Evolutionary conservation across 345 rosid genomes (phyloP).

Genomic region (Diplotaxis tenuifolia): DNA sequence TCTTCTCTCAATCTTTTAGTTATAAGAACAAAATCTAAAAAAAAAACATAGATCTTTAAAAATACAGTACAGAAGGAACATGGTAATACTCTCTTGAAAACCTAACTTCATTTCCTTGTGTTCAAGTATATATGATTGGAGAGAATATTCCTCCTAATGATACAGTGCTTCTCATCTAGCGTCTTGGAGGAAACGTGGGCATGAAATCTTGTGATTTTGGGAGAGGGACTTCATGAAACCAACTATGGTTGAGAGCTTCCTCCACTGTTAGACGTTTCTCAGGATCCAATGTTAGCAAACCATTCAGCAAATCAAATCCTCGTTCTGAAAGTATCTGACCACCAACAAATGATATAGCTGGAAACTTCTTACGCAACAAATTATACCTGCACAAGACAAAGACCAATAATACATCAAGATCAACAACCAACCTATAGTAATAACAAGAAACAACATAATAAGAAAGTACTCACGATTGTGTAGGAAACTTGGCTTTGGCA

Average conservation of each 20-base stretch:
- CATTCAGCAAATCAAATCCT: conserved; percentile 77
- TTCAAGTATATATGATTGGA: no score
- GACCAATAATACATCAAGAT: conserved; percentile 6
- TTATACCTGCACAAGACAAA: conserved; percentile 52
- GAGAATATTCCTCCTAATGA: no score
- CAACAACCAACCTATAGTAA: conserved; percentile 26
- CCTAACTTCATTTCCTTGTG: no score
- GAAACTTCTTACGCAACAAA: conserved; percentile 74
- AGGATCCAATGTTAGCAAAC: conserved; percentile 68
- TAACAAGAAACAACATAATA: conserved; percentile 9
- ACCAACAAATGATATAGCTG: conserved; percentile 69
- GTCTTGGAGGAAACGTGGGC: conserved; percentile 65
- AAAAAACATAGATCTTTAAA: no score
- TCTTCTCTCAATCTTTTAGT: no score
- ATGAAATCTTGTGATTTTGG: conserved; percentile 71
- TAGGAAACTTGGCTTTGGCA: conserved; percentile 61
- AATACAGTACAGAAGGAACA: no score
- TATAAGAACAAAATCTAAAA: no score
- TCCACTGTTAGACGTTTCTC: conserved; percentile 76
- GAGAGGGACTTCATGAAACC: conserved; percentile 80
- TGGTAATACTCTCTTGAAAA: no score
- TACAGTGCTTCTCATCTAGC: conserved; percentile 25
- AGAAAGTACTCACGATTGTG: conserved; percentile 51
- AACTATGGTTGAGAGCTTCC: conserved; percentile 71
- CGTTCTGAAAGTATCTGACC: conserved; percentile 69